A percentile compares a stretch with the other conserved stretches of the same genome.
phyloP scores from a whole-genome alignment of 2,329 filamentous ascomycete species.

The Neonectria magnoliae region DNA sequence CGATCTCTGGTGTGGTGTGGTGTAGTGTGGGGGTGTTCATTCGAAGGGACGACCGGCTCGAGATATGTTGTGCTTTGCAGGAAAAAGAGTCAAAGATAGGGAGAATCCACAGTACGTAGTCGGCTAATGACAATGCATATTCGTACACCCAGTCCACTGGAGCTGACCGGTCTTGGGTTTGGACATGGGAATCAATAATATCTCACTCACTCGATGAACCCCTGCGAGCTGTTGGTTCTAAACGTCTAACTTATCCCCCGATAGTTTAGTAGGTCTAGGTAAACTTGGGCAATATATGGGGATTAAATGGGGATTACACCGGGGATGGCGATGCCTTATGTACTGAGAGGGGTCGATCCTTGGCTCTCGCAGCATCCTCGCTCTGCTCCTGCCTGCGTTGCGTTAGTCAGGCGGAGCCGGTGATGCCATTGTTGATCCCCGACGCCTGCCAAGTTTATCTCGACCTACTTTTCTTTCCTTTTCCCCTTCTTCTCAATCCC shows the following conservation, averaged over 20 bases:
- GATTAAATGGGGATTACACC: not conserved
- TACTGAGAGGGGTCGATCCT: conserved; percentile 31
- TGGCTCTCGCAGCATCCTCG: conserved; percentile 22
- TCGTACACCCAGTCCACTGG: not conserved
- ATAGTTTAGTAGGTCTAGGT: not conserved
- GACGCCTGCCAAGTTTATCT: conserved; percentile 31
- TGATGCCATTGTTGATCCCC: conserved; percentile 39
- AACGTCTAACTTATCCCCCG: not conserved
- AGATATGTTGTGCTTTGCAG: not conserved
- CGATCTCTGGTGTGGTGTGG: not conserved
- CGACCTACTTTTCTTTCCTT: conserved; percentile 27
- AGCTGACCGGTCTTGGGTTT: not conserved
- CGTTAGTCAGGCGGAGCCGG: conserved; percentile 39
- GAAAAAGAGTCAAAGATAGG: not conserved
- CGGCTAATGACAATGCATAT: not conserved
- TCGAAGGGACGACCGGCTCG: not conserved
- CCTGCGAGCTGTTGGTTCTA: not conserved
- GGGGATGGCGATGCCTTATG: not conserved
- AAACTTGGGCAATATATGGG: conserved; percentile 24
- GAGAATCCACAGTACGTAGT: not conserved
- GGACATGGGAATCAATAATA: not conserved
- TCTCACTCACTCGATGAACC: not conserved
- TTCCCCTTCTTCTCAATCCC: not conserved
- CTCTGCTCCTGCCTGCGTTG: conserved; percentile 26
- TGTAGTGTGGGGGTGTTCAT: conserved; percentile 4